These are phyloP conservation scores for Cordyceps cateniannulata DNA, from an alignment of 2,329 filamentous ascomycete genomes.

Conservation along the genomic window DNA sequence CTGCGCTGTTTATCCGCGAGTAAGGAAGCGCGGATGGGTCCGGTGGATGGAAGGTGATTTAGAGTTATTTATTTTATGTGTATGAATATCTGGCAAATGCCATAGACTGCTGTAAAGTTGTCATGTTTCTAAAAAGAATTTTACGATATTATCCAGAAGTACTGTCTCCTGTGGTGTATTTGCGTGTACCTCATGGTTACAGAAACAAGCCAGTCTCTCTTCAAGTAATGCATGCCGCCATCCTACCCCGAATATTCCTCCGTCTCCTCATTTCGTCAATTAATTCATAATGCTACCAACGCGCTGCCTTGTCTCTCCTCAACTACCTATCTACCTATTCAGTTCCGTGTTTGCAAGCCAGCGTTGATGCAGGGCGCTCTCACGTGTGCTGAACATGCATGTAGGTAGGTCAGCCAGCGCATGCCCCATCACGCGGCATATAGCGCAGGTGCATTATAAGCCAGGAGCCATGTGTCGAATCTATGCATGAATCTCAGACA, in stretches of 20 bases:
- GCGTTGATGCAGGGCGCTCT: background rate
- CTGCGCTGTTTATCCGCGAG: constrained; percentile 49
- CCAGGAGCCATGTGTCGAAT: background rate
- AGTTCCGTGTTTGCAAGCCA: background rate
- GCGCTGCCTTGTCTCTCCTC: background rate
- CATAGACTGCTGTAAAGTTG: constrained; percentile 1
- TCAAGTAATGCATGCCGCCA: too few relatives aligned
- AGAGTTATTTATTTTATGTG: constrained; percentile 4
- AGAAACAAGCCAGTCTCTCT: too few relatives aligned
- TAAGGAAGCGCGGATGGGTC: background rate
- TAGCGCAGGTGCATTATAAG: background rate
- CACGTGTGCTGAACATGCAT: constrained; percentile 4
- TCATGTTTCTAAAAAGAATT: constrained; percentile 3
- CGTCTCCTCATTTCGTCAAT: too few relatives aligned
- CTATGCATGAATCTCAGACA: constrained; percentile 7
- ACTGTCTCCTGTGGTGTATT: too few relatives aligned
- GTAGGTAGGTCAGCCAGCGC: background rate
- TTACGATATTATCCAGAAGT: background rate
- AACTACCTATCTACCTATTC: background rate
- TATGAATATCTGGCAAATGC: constrained; percentile 12
- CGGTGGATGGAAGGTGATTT: background rate
- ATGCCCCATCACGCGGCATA: background rate
- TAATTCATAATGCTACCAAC: background rate
- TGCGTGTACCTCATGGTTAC: too few relatives aligned
- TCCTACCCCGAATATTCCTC: too few relatives aligned